Conservation (phyloP, 768 basidiomycete species). For the Candolleomyces efflorescens region DNA sequence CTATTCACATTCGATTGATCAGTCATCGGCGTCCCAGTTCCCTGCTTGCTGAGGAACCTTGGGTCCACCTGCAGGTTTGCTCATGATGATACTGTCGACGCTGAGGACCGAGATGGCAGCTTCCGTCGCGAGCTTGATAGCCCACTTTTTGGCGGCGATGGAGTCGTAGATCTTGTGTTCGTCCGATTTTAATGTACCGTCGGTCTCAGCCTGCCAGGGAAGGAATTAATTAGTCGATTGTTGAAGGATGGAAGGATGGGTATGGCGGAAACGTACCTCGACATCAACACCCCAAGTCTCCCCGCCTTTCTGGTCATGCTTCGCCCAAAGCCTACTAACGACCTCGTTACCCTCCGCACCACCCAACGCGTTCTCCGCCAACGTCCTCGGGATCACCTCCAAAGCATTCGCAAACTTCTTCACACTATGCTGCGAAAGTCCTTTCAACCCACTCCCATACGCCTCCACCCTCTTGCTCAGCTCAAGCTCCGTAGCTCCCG, state of each 20-base stretch:
- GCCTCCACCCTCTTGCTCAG: conserved; percentile 79
- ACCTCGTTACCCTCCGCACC: conserved; percentile 93
- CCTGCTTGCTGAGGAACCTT: conserved; percentile 84
- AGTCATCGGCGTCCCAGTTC: conserved; percentile 83
- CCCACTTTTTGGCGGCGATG: conserved; percentile 89
- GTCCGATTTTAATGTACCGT: conserved; percentile 67
- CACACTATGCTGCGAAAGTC: conserved; percentile 91
- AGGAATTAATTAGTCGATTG: background rate
- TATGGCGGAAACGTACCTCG: conserved; percentile 49
- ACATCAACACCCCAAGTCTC: conserved; percentile 84
- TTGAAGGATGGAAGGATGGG: background rate
- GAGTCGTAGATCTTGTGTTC: conserved; percentile 77
- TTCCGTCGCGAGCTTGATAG: conserved; percentile 85
- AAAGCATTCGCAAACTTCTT: conserved; percentile 85
- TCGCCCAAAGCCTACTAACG: conserved; percentile 83
- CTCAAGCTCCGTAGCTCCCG: conserved; percentile 92
- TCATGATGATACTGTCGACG: conserved; percentile 98
- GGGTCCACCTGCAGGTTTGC: conserved; percentile 87
- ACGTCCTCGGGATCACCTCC: conserved; percentile 87
- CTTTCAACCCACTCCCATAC: conserved; percentile 86
- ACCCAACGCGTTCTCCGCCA: conserved; percentile 94
- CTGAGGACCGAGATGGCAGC: conserved; percentile 87
- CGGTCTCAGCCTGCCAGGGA: conserved; percentile 59
- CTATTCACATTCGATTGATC: background rate
- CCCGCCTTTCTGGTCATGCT: conserved; percentile 75